These are phyloP conservation scores for Aegilops longissima DNA, from an alignment of 176 grass and related monocot genomes.

Conservation along the genomic window DNA sequence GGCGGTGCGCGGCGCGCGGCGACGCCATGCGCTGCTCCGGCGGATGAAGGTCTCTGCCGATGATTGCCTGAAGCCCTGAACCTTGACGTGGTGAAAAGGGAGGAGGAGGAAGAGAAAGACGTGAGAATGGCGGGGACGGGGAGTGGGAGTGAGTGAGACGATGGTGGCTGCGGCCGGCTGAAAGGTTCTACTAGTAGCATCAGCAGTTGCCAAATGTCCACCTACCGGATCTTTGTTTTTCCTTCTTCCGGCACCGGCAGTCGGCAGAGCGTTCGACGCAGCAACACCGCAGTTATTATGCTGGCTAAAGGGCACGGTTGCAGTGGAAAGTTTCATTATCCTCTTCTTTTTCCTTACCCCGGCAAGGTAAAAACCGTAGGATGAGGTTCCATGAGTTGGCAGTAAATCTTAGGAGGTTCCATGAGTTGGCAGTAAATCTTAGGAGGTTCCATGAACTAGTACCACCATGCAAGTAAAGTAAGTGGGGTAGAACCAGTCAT, in stretches of 20 bases:
- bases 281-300: not conserved
- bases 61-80: not conserved
- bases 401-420: not conserved
- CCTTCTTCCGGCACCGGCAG: not conserved
- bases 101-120: not conserved
- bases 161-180: slow-evolving; percentile 3
- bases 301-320: no score
- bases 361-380: not conserved
- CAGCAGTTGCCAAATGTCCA: not conserved
- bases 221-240: not conserved
- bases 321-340: no score
- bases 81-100: not conserved
- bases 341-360: not conserved
- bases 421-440: not conserved
- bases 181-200: not conserved
- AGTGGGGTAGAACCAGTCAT: not conserved
- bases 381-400: no score
- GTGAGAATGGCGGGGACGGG: not conserved
- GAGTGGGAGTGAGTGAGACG: not conserved
- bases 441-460: not conserved
- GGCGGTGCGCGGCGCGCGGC: not conserved
- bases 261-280: not conserved
- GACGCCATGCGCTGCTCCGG: not conserved
- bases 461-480: not conserved
- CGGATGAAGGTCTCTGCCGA: not conserved